Conservation (phyloP, 352 stramenopile species). For the Phytophthora pinifolia region DNA sequence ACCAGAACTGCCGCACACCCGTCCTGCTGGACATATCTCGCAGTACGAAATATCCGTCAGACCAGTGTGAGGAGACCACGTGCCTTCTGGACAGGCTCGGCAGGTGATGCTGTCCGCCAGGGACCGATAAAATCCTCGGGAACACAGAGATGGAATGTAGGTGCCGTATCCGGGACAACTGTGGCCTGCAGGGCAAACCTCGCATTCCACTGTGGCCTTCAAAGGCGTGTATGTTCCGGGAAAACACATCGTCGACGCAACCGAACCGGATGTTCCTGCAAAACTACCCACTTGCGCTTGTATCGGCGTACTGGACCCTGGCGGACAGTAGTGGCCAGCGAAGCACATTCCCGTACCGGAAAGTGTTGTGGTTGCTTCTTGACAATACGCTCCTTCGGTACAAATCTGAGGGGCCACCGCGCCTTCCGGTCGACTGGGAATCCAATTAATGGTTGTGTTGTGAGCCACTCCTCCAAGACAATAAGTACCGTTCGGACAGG, state of each 20-base stretch:
- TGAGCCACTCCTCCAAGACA: constrained; percentile 95
- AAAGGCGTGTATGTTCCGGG: constrained; percentile 96
- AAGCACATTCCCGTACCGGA: constrained; percentile 91
- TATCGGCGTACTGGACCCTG: constrained; percentile 83
- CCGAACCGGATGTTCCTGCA: constrained; percentile 77
- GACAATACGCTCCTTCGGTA: constrained; percentile 95
- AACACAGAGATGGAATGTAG: constrained; percentile 95
- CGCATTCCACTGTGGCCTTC: constrained; percentile 84
- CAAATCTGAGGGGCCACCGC: constrained; percentile 91
- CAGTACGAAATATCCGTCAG: constrained; percentile 95
- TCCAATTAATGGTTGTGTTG: constrained; percentile 90
- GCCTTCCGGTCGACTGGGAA: constrained; percentile 82
- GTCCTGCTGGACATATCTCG: constrained; percentile 93
- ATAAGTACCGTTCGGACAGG: constrained; percentile 93
- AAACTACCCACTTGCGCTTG: constrained; percentile 94
- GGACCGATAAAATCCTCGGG: constrained; percentile 92
- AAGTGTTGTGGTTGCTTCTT: constrained; percentile 70
- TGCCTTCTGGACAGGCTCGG: constrained; percentile 93
- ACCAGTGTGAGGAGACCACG: constrained; percentile 92
- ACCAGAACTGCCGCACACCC: constrained; percentile 89
- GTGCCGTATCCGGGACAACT: constrained; percentile 94
- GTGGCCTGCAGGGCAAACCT: constrained; percentile 93
- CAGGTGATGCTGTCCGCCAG: constrained; percentile 95
- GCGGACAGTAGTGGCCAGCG: constrained; percentile 96
- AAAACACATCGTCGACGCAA: constrained; percentile 95